Evolutionary conservation across 768 basidiomycete genomes (phyloP).

Genomic region (Rhodotorula toruloides): DNA sequence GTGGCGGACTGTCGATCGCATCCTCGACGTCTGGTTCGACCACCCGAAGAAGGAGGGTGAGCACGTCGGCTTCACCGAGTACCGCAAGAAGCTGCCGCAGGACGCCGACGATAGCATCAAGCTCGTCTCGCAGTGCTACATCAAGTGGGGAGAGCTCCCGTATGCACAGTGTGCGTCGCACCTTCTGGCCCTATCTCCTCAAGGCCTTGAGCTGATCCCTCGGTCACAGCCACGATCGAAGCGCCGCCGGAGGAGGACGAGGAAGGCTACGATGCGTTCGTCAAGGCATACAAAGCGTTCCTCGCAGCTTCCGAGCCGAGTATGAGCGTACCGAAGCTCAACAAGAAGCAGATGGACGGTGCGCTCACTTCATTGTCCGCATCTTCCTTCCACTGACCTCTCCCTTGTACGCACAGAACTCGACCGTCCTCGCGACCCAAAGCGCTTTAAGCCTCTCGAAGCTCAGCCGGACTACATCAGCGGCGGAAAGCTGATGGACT

Average conservation of each 20-base stretch:
- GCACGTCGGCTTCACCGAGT: background rate
- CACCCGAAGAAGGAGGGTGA: conserved; percentile 40
- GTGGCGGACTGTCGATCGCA: conserved; percentile 89
- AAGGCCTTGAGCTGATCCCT: background rate
- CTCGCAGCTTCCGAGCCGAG: conserved; percentile 59
- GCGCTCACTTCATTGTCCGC: background rate
- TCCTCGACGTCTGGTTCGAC: conserved; percentile 62
- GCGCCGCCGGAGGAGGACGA: conserved; percentile 48
- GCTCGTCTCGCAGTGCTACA: conserved; percentile 70
- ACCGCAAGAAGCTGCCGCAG: conserved; percentile 47
- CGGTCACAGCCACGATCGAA: conserved; percentile 20
- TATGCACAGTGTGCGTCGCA: conserved; percentile 52
- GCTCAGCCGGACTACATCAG: conserved; percentile 59
- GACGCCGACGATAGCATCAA: conserved; percentile 58
- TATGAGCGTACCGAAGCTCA: conserved; percentile 53
- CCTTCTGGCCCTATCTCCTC: background rate
- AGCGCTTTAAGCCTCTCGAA: conserved; percentile 53
- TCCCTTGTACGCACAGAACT: conserved; percentile 2
- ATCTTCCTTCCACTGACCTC: background rate
- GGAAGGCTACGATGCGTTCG: conserved; percentile 59
- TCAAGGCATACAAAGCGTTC: conserved; percentile 63
- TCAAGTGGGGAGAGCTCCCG: conserved; percentile 90
- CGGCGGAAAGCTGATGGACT: conserved; percentile 51
- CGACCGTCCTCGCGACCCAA: conserved; percentile 42
- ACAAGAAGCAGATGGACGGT: conserved; percentile 39